Evolutionary conservation across 495 filamentous ascomycete genomes (phyloP).

Genomic region (Staphylotrichum longicolle): DNA sequence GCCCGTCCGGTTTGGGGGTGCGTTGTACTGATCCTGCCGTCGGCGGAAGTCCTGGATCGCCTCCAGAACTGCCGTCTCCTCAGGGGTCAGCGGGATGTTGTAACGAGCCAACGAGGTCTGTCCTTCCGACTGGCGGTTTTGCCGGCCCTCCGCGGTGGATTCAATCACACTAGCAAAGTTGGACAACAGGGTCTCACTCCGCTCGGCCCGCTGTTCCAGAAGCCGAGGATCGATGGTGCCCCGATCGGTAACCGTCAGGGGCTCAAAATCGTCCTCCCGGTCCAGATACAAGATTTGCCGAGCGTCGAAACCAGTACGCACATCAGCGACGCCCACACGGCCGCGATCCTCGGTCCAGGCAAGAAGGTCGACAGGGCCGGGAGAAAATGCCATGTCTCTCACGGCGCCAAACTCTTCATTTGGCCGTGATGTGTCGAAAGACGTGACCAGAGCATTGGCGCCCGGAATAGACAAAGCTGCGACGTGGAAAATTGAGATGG

Average conservation of each 20-base stretch:
- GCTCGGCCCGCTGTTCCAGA: conserved; percentile 39
- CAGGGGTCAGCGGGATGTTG: conserved; percentile 42
- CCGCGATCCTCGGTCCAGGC: conserved; percentile 92
- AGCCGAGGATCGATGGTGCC: conserved; percentile 52
- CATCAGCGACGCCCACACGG: conserved; percentile 77
- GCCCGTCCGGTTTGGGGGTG: conserved; percentile 17
- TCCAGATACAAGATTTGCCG: conserved; percentile 72
- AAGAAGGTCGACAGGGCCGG: conserved; percentile 85
- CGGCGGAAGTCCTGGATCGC: conserved; percentile 49
- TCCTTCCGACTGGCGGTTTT: conserved; percentile 23
- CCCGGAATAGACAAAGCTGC: conserved; percentile 37
- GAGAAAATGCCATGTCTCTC: conserved; percentile 85
- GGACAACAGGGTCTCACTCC: conserved; percentile 29
- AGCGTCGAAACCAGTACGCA: conserved; percentile 70
- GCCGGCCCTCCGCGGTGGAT: conserved; percentile 14
- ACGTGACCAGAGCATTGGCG: conserved; percentile 42
- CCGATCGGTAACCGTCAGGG: conserved; percentile 43
- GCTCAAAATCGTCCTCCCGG: conserved; percentile 54
- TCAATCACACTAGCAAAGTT: conserved; percentile 23
- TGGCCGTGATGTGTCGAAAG: conserved; percentile 57
- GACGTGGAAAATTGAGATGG: conserved; percentile 53
- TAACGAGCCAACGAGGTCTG: conserved; percentile 31
- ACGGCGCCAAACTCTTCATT: conserved; percentile 69
- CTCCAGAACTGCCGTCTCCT: conserved; percentile 50
- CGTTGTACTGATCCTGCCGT: conserved; percentile 39